Evolutionary conservation across 2,329 filamentous ascomycete genomes (phyloP).

Genomic region (Exophiala bonariae): DNA sequence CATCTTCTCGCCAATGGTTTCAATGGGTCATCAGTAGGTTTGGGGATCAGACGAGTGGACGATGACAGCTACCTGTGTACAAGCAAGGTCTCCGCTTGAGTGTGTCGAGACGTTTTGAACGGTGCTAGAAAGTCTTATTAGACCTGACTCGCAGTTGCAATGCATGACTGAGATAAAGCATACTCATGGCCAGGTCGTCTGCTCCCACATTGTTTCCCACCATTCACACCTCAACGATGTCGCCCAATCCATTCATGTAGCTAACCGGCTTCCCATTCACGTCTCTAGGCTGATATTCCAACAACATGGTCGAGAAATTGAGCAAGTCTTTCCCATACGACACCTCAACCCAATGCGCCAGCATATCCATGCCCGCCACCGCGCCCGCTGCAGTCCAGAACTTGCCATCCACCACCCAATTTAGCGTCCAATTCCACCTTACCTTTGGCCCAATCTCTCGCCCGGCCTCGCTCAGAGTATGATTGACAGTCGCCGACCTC

Average conservation of each 20-base stretch:
- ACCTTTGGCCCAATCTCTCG: constrained; percentile 39
- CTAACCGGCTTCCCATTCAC: background rate
- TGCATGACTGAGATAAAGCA: no score
- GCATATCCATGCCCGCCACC: constrained; percentile 47
- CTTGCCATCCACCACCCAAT: constrained; percentile 48
- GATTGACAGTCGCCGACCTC: constrained; percentile 44
- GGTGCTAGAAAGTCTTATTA: no score
- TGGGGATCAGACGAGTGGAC: no score
- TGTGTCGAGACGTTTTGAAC: no score
- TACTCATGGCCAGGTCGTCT: no score
- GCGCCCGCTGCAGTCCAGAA: constrained; percentile 50
- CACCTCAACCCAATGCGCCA: constrained; percentile 41
- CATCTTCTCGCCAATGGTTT: no score
- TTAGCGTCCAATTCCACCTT: constrained; percentile 43
- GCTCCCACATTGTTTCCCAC: no score
- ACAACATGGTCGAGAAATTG: background rate
- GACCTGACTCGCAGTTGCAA: no score
- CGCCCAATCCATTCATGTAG: background rate
- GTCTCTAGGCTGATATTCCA: constrained; percentile 5
- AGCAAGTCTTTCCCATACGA: constrained; percentile 29
- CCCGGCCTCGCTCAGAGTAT: constrained; percentile 33
- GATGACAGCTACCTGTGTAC: no score
- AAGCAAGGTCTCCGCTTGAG: no score
- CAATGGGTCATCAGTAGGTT: no score
- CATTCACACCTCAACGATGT: background rate